Base-by-base conservation (phyloP, 768 basidiomycete species). In the Mycena polygramma region DNA sequence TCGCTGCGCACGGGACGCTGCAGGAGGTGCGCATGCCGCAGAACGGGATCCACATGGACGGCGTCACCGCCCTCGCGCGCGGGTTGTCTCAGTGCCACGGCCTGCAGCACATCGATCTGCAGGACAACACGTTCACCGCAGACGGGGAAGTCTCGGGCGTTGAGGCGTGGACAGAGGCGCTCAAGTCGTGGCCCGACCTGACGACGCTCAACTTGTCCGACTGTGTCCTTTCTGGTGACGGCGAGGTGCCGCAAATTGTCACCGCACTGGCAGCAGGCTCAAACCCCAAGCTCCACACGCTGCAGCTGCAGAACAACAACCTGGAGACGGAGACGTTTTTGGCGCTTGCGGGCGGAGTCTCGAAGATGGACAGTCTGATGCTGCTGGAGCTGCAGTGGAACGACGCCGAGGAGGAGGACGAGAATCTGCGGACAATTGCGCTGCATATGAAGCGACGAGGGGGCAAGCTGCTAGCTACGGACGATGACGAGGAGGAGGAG, bases 41-140 rank as follows among this genome's bases (percentile, higher is more conserved):
- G 85, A 98, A 99, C 77, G 98, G 97, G 7, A 98, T 99, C 75
- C 87, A 96, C 72, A 94, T 94, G 91, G 92, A 92, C 67, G 98
- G 98, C 6, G 93, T 97, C 76, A 87, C 87, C 11, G 88, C 89
- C 14, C 88, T 99, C 26, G 94, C 94, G 7, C 78, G 80, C 26
- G 97, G 96, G 6, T 80, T 99, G 39, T 79, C 89, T 15, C 85
- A 90, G 65, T 93, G 92, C 78, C 82, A 85, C 4, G 82, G 85
- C 49, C 83, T 99, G 60, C 84, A 90, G 76, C 82, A 90, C 72
- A 87, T 99, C 76, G 96, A 99, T 85, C 82, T 99, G 57, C 96
- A 98, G 80, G 98, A 99, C 81, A 94, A 95, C 77, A 92, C 93
- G 0, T 93, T 94, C 78, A 89, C 89, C 22, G 86, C 83, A n/a